Evolutionary conservation across 257 asterid genomes (phyloP).

Genomic region (Przewalskia tangutica): DNA sequence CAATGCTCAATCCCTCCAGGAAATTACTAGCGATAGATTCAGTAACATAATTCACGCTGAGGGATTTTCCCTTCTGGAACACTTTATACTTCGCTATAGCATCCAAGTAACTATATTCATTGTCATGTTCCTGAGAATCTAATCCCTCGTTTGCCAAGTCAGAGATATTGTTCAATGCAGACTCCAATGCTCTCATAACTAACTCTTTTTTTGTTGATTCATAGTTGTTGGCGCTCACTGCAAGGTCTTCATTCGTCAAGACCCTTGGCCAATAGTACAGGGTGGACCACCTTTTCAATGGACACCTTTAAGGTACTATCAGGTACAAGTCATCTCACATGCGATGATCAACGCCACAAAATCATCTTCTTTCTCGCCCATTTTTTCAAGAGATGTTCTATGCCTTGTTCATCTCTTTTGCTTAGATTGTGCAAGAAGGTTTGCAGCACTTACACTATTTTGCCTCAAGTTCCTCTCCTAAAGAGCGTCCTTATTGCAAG

Average conservation of each 20-base stretch:
- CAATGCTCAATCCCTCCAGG: constrained; percentile 72
- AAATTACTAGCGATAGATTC: constrained; percentile 67
- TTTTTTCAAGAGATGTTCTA: constrained; percentile 17
- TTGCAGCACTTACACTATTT: constrained; percentile 24
- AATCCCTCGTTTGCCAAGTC: constrained; percentile 40
- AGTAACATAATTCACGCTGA: constrained; percentile 45
- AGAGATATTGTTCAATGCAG: constrained; percentile 39
- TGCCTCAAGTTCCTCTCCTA: constrained; percentile 22
- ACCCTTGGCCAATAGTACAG: constrained; percentile 6
- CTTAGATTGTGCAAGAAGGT: constrained; percentile 20
- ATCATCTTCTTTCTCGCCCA: constrained; percentile 14
- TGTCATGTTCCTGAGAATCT: constrained; percentile 45
- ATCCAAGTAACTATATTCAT: constrained; percentile 31
- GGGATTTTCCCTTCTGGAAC: constrained; percentile 37
- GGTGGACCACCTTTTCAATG: neutral
- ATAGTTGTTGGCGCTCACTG: constrained; percentile 15
- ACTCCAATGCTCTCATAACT: constrained; percentile 56
- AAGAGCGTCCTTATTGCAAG: constrained; percentile 21
- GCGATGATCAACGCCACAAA: neutral
- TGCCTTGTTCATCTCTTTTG: constrained; percentile 21
- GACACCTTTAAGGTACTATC: constrained; percentile 9
- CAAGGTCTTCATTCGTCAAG: constrained; percentile 13
- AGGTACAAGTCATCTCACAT: neutral
- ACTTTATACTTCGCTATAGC: constrained; percentile 20
- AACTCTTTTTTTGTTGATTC: constrained; percentile 31